Evolutionary conservation across 768 basidiomycete genomes (phyloP).

Genomic region (Tylopilus subfusipes): DNA sequence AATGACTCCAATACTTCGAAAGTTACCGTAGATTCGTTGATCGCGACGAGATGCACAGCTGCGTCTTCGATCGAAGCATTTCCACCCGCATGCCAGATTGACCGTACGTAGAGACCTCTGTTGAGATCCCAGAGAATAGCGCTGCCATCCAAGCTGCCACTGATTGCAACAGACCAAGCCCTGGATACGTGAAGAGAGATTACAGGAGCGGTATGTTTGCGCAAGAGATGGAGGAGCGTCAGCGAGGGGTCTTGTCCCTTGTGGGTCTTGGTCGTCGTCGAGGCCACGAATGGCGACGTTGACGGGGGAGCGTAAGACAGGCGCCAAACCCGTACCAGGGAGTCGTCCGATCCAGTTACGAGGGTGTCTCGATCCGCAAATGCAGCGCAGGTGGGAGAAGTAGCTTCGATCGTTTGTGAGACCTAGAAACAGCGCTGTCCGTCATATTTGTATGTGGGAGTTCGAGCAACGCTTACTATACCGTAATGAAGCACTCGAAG

Average conservation of each 20-base stretch:
- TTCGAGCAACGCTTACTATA: slow-evolving; percentile 39
- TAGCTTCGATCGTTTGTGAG: slow-evolving; percentile 74
- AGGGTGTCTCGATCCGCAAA: slow-evolving; percentile 74
- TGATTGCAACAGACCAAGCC: slow-evolving; percentile 79
- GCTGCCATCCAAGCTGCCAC: slow-evolving; percentile 82
- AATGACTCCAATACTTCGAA: neutral
- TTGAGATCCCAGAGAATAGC: slow-evolving; percentile 91
- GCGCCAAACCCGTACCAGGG: slow-evolving; percentile 83
- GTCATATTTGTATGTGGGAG: neutral
- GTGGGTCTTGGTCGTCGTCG: slow-evolving; percentile 12
- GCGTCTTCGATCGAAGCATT: slow-evolving; percentile 25
- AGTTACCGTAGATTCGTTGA: slow-evolving; percentile 85
- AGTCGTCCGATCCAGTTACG: slow-evolving; percentile 77
- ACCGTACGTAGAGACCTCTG: slow-evolving; percentile 71
- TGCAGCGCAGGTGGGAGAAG: slow-evolving; percentile 65
- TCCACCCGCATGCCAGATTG: slow-evolving; percentile 63
- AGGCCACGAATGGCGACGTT: slow-evolving; percentile 19
- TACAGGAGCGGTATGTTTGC: slow-evolving; percentile 71
- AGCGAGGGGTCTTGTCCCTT: slow-evolving; percentile 29
- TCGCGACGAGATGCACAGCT: slow-evolving; percentile 63
- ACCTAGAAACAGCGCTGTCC: slow-evolving; percentile 39
- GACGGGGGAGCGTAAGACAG: slow-evolving; percentile 36
- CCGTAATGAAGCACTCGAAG: slow-evolving; percentile 62
- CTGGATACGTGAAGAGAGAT: slow-evolving; percentile 68
- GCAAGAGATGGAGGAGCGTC: slow-evolving; percentile 68